Base-by-base conservation (phyloP, 2,329 filamentous ascomycete species). In the Beauveria varroae region DNA sequence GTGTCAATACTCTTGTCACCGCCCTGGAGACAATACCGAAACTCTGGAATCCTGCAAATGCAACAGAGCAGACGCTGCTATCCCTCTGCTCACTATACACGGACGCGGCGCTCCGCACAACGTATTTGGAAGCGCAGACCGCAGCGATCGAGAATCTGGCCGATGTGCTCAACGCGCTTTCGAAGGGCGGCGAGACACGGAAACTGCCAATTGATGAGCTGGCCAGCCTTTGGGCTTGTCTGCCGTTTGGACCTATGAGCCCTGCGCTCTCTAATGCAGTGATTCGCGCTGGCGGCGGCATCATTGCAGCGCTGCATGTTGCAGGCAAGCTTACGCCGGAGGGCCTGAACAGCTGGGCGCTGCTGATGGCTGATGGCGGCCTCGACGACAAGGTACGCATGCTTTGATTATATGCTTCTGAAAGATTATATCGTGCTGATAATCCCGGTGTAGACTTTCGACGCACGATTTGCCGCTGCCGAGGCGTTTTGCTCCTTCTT, bases 401-500 rank as follows among this genome's bases (percentile, higher is more conserved):
- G 0, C 4, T 7, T 3, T 3, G 10, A 28, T 34, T 10, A n/a
- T 14, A 9, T 30, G 10, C 24, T 16, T 12, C 44, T 28, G 50
- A 5, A 34, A 51, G 10, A 6, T 12, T 5, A 3, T 30, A 12
- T 0, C 24, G 41, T 49, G 43, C 56, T 51, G 22, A 30, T 34
- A 22, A 14, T 55, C 6, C 34, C 26, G 26, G 4, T n/a, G 10
- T 47, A 87, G 83, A 81, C 83, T 20, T 89, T 88, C 63, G 85
- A 89, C 68, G 85, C 81, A 0, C 84, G 88, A 55, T 77, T 84
- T 67, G 83, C 87, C 0, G 85, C 84, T 1, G 78, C 79, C 1
- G 72, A 75, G 43, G 83, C 87, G 1, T 75, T 90, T 16, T 69
- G 69, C 43, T 81, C 79, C 16, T 82, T 85, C 70, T 81, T 77